Conservation (phyloP, 2,329 filamentous ascomycete species). For the Eutypella sp. region DNA sequence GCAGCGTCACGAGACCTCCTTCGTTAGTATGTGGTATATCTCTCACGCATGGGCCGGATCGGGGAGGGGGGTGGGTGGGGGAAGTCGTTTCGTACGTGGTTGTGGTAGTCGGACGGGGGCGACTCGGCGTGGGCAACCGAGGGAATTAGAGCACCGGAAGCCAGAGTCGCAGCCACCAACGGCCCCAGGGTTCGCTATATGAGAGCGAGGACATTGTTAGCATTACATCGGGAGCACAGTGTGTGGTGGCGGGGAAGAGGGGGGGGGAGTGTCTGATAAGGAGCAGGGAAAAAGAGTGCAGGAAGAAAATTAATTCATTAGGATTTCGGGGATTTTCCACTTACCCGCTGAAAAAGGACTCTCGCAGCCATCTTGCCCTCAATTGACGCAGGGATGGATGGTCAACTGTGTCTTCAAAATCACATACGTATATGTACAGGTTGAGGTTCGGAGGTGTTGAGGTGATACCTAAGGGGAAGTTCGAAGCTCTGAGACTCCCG, state of each 20-base stretch:
- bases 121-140: slow-evolving; percentile 43
- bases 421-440: background rate
- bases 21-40: background rate
- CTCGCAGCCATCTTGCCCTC: slow-evolving; percentile 54
- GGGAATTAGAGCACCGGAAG: slow-evolving; percentile 29
- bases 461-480: background rate
- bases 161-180: slow-evolving; percentile 43
- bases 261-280: no score
- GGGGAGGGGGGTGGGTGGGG: background rate
- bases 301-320: slow-evolving; percentile 7
- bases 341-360: slow-evolving; percentile 54
- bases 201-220: slow-evolving; percentile 26
- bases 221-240: no score
- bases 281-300: no score
- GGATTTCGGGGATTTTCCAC: slow-evolving; percentile 9
- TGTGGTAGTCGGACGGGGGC: slow-evolving; percentile 15
- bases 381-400: slow-evolving; percentile 37
- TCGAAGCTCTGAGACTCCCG: no score
- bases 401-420: slow-evolving; percentile 4
- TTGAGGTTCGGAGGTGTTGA: background rate
- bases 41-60: no score
- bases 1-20: background rate
- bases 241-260: no score
- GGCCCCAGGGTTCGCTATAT: slow-evolving; percentile 47
- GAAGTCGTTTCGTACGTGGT: slow-evolving; percentile 17